Percentiles rank a stretch among this genome's conserved stretches.
phyloP scores from a whole-genome alignment of 1,284 basidiomycete species.

The Ceratobasidium sp. region DNA sequence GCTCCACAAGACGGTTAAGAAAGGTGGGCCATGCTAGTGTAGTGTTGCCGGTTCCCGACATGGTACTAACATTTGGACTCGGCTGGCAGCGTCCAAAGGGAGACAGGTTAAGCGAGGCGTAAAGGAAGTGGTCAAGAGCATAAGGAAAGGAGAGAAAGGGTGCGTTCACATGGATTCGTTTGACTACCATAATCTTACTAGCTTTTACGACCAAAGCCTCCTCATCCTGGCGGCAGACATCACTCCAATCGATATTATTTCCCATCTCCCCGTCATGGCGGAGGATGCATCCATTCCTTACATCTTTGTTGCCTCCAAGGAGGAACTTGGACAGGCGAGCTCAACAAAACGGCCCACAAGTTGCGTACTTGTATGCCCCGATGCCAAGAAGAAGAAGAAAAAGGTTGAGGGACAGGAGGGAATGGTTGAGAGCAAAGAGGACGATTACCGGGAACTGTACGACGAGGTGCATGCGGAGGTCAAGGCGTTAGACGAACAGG shows the following conservation, averaged over 20 bases:
- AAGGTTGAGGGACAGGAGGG: conserved; percentile 71
- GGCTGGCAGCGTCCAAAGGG: conserved; percentile 79
- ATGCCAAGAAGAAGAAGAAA: conserved; percentile 71
- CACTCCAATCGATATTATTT: conserved; percentile 97
- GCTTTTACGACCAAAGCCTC: conserved; percentile 62
- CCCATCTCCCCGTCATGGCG: conserved; percentile 92
- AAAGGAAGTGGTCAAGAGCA: conserved; percentile 96
- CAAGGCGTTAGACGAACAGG: conserved; percentile 76
- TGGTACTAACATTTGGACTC: background rate
- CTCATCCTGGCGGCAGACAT: conserved; percentile 97
- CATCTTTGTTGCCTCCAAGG: conserved; percentile 86
- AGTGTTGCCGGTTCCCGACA: conserved; percentile 31
- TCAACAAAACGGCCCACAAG: conserved; percentile 98
- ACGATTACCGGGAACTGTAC: conserved; percentile 86
- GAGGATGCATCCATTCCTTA: conserved; percentile 97
- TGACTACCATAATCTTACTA: background rate
- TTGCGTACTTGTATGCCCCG: conserved; percentile 93
- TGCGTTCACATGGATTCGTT: conserved; percentile 54
- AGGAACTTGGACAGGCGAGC: conserved; percentile 94
- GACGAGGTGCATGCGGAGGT: conserved; percentile 88
- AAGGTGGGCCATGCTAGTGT: conserved; percentile 63
- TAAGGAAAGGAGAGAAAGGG: conserved; percentile 96
- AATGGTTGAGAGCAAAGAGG: conserved; percentile 71
- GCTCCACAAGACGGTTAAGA: conserved; percentile 91
- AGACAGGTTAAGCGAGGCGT: conserved; percentile 94